A percentile compares a stretch with the other conserved stretches of the same genome.
Evolutionary conservation across 192 early-diverging fungal genomes (phyloP).

Genomic region (Backusella luteola): DNA sequence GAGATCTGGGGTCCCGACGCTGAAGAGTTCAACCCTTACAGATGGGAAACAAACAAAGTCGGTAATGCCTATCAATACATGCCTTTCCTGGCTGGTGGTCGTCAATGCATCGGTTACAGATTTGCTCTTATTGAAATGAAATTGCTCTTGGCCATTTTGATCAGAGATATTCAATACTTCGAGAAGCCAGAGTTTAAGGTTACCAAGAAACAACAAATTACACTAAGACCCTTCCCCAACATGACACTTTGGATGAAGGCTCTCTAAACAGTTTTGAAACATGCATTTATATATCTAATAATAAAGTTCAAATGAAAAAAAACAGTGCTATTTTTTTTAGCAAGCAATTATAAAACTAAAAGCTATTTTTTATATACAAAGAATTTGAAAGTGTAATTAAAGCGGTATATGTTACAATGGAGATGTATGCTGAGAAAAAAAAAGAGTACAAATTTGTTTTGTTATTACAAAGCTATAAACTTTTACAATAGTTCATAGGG

Average conservation of each 20-base stretch:
- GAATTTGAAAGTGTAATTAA: background rate
- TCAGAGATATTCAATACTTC: constrained; percentile 39
- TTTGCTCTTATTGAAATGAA: constrained; percentile 60
- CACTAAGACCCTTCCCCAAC: constrained; percentile 44
- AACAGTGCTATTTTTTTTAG: background rate
- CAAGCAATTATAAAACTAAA: background rate
- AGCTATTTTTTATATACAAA: constrained; percentile 9
- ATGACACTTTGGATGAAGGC: constrained; percentile 33
- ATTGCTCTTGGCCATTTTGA: constrained; percentile 46
- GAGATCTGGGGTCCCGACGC: constrained; percentile 50
- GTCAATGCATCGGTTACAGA: constrained; percentile 57
- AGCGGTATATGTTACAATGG: background rate
- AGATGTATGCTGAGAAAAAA: background rate
- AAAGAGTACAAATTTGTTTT: background rate
- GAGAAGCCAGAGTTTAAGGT: constrained; percentile 43
- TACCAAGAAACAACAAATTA: constrained; percentile 43
- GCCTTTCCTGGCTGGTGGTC: constrained; percentile 52
- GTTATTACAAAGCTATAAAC: constrained; percentile 7
- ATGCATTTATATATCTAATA: background rate
- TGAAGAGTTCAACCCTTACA: constrained; percentile 49
- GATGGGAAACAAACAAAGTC: constrained; percentile 43
- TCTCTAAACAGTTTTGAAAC: background rate
- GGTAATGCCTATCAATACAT: constrained; percentile 38
- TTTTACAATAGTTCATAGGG: constrained; percentile 15
- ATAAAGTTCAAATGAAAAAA: background rate